Evolutionary conservation across 1,284 basidiomycete genomes (phyloP).

Genomic region (Ceratobasidium sp.): DNA sequence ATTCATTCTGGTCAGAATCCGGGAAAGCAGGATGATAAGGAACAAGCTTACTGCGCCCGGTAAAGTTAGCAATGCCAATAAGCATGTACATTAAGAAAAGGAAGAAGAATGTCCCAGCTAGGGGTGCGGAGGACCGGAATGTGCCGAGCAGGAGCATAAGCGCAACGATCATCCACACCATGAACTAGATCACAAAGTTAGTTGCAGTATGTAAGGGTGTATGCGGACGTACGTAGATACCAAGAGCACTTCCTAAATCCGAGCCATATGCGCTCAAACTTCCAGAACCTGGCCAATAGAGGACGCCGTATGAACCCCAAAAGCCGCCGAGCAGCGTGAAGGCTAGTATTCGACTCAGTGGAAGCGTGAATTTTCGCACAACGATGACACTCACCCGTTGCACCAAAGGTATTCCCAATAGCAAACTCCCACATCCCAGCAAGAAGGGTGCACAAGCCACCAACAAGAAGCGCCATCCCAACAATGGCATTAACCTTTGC

Average conservation of each 20-base stretch:
- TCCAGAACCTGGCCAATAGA: conserved; percentile 49
- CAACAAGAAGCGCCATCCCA: conserved; percentile 53
- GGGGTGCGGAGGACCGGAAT: conserved; percentile 55
- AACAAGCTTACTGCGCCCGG: conserved; percentile 59
- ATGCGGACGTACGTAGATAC: conserved; percentile 47
- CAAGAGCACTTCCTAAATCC: conserved; percentile 47
- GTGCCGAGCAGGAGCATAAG: conserved; percentile 54
- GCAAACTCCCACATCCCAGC: conserved; percentile 54
- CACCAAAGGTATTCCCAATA: conserved; percentile 62
- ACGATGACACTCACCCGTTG: conserved; percentile 53
- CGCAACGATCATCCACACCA: conserved; percentile 52
- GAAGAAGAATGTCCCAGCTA: conserved; percentile 60
- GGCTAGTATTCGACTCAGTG: conserved; percentile 49
- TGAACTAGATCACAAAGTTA: conserved; percentile 30
- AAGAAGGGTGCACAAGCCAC: conserved; percentile 60
- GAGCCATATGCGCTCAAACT: conserved; percentile 36
- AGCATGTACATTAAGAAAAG: conserved; percentile 59
- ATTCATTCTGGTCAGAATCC: neutral
- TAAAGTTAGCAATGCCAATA: conserved; percentile 49
- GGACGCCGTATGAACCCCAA: conserved; percentile 52
- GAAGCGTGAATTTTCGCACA: too few relatives aligned
- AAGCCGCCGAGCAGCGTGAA: conserved; percentile 54
- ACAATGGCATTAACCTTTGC: conserved; percentile 58
- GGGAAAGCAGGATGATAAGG: conserved; percentile 49
- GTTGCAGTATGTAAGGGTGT: neutral